Conservation (phyloP, 2,329 filamentous ascomycete species). For the Hymenoscyphus salicellus region DNA sequence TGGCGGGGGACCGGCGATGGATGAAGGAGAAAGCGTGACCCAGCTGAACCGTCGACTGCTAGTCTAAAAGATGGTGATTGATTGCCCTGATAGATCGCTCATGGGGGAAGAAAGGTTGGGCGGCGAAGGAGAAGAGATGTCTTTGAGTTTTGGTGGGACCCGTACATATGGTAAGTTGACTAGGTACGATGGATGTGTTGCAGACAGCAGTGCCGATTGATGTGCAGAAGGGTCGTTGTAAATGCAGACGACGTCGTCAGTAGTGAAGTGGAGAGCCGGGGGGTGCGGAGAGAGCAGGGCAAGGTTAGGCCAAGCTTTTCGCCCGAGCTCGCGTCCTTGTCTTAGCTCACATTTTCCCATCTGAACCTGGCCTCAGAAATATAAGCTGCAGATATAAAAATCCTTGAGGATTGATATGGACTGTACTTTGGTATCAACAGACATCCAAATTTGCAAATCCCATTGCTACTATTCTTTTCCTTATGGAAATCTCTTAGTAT, state of each 20-base stretch:
- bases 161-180: slow-evolving; percentile 1
- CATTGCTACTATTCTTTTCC: no score
- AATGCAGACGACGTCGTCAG: neutral
- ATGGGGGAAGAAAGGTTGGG: neutral
- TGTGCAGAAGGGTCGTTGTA: neutral
- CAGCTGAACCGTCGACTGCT: neutral
- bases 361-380: neutral
- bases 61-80: neutral
- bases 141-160: neutral
- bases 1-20: neutral
- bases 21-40: neutral
- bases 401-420: neutral
- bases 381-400: neutral
- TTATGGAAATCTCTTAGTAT: neutral
- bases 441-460: neutral
- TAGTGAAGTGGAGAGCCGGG: neutral
- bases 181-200: neutral
- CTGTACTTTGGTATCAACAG: neutral
- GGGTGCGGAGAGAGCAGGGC: no score
- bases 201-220: neutral
- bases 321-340: neutral
- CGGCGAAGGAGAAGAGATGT: neutral
- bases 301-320: neutral
- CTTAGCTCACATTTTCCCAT: neutral
- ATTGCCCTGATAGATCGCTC: neutral